Evolutionary conservation across 495 filamentous ascomycete genomes (phyloP), one percentile per base, ranked within the genome.

Genomic region (Pyrenopolyporus hunteri): DNA sequence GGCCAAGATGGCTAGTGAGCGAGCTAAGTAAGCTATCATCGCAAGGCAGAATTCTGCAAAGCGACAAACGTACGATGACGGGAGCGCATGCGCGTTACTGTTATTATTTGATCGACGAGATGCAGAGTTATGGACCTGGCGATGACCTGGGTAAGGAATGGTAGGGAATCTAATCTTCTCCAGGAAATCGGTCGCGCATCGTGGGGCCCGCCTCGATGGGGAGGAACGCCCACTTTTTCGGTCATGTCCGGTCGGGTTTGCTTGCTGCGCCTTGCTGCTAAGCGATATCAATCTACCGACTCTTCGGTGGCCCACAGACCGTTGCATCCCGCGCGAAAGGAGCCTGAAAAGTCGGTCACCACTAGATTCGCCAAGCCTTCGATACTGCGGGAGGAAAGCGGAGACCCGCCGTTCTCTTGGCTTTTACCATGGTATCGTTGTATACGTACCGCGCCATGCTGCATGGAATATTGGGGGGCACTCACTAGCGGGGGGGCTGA

Each of bases 191-290:
- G 31, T n/a, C 31, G 31, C 25, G 26, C 26, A 29, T 46, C 31
- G 43, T 46, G 16, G 23, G 43, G 13, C 43, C 26, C 43, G 43
- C 43, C 14, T 46, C 11, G 7, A 29, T 46, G 9, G 43, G 23
- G 22, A 33, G n/a, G n/a, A n/a, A n/a, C n/a, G n/a, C n/a, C n/a
- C n/a, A 13, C 22, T 47, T 36, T 42, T 25, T 64, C 62, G 62
- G 62, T n/a, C 56, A 65, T 59, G 61, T 65, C 62, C 62, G 62
- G 62, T 23, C 28, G 49, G n/a, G n/a, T n/a, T n/a, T 29, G 5
- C 26, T n/a, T 59, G 45, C 62, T 65, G 62, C 62, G 62, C 62
- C 62, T 44, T 65, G 55, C 55, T 49, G n/a, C n/a, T n/a, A n/a
- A 17, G 43, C 22, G 33, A 29, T 33, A 29, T 37, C 11, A 36